Conservation (phyloP, 2,329 filamentous ascomycete species). For the Mycosphaerella arachidis region DNA sequence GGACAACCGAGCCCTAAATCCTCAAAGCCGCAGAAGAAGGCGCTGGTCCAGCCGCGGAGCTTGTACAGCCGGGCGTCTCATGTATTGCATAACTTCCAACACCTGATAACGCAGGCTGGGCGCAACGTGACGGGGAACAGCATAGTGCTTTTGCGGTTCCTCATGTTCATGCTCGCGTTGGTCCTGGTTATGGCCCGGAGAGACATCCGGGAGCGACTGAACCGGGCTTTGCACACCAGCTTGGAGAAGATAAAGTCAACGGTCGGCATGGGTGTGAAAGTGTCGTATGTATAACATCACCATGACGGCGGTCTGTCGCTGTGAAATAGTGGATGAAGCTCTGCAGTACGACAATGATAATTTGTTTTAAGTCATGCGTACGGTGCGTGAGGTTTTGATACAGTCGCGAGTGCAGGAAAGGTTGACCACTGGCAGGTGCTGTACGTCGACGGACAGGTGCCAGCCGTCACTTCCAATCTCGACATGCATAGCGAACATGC, state of each 20-base stretch:
- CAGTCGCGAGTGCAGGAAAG: no score
- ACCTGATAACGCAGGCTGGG: slow-evolving; percentile 36
- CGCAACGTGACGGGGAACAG: slow-evolving; percentile 52
- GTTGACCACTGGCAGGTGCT: no score
- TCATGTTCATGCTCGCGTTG: slow-evolving; percentile 77
- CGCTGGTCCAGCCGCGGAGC: slow-evolving; percentile 13
- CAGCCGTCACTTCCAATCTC: no score
- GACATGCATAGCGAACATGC: no score
- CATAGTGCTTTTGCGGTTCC: slow-evolving; percentile 52
- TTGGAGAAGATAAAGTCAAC: slow-evolving; percentile 82
- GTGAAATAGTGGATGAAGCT: background rate
- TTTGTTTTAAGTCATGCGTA: no score
- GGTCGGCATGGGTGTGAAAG: slow-evolving; percentile 93
- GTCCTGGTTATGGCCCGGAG: slow-evolving; percentile 69
- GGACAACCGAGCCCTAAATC: slow-evolving; percentile 17
- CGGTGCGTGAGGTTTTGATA: no score
- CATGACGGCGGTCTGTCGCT: background rate
- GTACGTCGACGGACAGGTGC: no score
- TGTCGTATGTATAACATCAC: slow-evolving; percentile 74
- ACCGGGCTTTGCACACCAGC: slow-evolving; percentile 61
- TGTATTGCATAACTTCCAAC: slow-evolving; percentile 45
- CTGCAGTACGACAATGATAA: no score
- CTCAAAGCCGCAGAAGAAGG: slow-evolving; percentile 20
- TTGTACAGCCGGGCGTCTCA: slow-evolving; percentile 26
- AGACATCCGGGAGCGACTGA: slow-evolving; percentile 69